A percentile compares a stretch with the other conserved stretches of the same genome.
Conservation (phyloP, 192 early-diverging fungal species). For the Glomus cerebriforme region DNA sequence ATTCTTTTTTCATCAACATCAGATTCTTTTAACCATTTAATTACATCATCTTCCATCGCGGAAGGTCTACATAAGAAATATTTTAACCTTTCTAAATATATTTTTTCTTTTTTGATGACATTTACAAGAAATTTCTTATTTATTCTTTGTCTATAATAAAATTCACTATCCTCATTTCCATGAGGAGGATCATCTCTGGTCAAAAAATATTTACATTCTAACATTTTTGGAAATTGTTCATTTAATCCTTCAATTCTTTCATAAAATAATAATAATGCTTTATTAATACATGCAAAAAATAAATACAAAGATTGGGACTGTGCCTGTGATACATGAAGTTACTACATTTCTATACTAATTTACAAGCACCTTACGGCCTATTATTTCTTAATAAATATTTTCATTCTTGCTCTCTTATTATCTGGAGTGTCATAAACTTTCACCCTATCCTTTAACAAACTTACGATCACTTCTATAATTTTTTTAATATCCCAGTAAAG, state of each 20-base stretch:
- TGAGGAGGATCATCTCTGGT: not conserved
- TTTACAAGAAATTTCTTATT: not conserved
- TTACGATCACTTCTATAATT: no score
- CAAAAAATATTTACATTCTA: constrained; percentile 27
- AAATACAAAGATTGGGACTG: no score
- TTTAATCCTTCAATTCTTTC: constrained; percentile 21
- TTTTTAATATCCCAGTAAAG: no score
- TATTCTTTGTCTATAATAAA: constrained; percentile 18
- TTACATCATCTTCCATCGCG: constrained; percentile 26
- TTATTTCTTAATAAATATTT: no score
- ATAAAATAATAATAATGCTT: constrained; percentile 33
- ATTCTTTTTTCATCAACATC: constrained; percentile 22
- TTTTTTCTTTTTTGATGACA: constrained; percentile 1
- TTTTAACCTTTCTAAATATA: constrained; percentile 2
- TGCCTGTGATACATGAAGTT: no score
- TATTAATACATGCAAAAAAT: no score
- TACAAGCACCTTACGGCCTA: no score
- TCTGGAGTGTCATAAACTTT: no score
- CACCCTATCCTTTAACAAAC: no score
- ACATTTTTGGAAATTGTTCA: not conserved
- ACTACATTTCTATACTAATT: no score
- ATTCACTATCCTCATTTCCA: not conserved
- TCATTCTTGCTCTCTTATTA: no score
- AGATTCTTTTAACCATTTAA: constrained; percentile 24
- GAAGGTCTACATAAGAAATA: constrained; percentile 35